phyloP scores from a whole-genome alignment of 306 rosid species.

The Alnus rubra region DNA sequence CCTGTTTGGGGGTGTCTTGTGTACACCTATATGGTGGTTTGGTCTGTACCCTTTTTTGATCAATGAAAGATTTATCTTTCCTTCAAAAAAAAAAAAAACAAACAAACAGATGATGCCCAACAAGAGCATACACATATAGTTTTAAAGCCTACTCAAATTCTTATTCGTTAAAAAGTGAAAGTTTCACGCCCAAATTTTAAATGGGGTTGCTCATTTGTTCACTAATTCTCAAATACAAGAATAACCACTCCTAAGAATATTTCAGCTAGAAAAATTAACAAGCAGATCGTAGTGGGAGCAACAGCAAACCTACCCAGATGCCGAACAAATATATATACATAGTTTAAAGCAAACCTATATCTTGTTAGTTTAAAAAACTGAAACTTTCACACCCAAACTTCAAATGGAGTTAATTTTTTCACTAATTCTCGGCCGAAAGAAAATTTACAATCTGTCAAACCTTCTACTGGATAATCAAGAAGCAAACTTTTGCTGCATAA shows the following conservation, averaged over 20 bases:
- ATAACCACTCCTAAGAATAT: background rate
- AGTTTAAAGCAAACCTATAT: background rate
- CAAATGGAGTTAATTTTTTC: background rate
- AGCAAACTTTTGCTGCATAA: background rate
- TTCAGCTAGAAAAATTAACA: background rate
- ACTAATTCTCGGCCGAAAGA: background rate
- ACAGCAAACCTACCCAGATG: background rate
- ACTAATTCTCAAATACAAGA: background rate
- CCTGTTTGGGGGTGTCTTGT: no score
- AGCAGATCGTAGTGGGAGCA: background rate
- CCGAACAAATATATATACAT: background rate
- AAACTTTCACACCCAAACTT: slow-evolving; percentile 1
- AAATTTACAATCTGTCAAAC: background rate
- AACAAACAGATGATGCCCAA: background rate
- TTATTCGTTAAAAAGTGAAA: background rate
- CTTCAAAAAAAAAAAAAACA: no score
- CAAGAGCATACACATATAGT: background rate
- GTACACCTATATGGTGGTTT: no score
- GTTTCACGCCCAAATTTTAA: background rate
- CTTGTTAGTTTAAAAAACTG: background rate
- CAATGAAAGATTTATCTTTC: no score
- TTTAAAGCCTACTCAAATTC: background rate
- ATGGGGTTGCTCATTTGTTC: background rate
- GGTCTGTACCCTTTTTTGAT: no score
- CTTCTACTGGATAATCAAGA: background rate